phyloP scores from a whole-genome alignment of 345 rosid genomes.

The Mangifera indica region DNA sequence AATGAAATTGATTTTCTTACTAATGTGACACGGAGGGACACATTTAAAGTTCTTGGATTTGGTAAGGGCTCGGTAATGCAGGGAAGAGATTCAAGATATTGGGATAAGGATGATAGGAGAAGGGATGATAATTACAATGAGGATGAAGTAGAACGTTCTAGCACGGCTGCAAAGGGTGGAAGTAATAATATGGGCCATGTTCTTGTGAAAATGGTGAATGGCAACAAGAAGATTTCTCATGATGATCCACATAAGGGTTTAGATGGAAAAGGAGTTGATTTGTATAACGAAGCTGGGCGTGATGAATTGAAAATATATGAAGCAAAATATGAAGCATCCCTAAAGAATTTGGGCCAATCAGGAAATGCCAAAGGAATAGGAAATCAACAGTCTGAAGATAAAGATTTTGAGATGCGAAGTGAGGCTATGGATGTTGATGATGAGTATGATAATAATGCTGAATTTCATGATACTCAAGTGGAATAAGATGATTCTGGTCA shows the following conservation, averaged over 20 bases:
- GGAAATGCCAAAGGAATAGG: constrained; percentile 25
- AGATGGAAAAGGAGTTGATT: constrained; percentile 50
- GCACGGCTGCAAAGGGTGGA: constrained; percentile 20
- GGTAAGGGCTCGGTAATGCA: constrained; percentile 65
- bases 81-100: constrained; percentile 85
- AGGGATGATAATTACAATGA: constrained; percentile 80
- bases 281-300: constrained; percentile 88
- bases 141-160: constrained; percentile 47
- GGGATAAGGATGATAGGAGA: constrained; percentile 97
- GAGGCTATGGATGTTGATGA: constrained; percentile 41
- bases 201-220: constrained; percentile 23
- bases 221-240: constrained; percentile 30
- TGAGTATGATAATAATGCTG: constrained; percentile 58
- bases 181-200: constrained; percentile 31
- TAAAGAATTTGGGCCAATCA: constrained; percentile 40
- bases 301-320: constrained; percentile 77
- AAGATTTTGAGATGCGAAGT: constrained; percentile 26
- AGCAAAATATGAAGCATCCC: constrained; percentile 76
- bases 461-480: constrained; percentile 34
- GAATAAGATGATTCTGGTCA: constrained; percentile 51
- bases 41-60: constrained; percentile 57
- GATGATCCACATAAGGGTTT: constrained; percentile 27
- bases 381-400: constrained; percentile 24
- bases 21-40: constrained; percentile 70
- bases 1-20: constrained; percentile 67